Evolutionary conservation across 1,284 basidiomycete species (phyloP).

Genomic region (Papiliotrema laurentii): DNA sequence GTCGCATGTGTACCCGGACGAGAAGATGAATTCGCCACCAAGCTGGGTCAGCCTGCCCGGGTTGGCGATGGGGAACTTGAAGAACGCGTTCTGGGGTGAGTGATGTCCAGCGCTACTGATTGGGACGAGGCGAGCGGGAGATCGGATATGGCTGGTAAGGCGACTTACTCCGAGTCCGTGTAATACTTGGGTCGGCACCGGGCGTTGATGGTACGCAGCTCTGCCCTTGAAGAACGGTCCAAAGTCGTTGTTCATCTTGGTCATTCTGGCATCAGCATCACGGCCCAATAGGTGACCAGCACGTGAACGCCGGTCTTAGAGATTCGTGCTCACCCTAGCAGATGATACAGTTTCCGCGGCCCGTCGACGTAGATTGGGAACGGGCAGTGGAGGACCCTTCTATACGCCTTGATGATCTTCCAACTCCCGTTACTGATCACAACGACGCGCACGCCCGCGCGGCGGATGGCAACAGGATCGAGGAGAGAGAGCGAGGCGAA

Average conservation of each 20-base stretch:
- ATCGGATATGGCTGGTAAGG: background rate
- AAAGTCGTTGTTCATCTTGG: slow-evolving; percentile 36
- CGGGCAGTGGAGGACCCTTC: slow-evolving; percentile 42
- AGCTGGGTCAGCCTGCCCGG: slow-evolving; percentile 43
- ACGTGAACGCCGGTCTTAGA: too few relatives aligned
- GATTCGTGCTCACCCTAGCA: slow-evolving; percentile 31
- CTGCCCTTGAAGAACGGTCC: slow-evolving; percentile 34
- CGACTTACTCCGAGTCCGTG: slow-evolving; percentile 32
- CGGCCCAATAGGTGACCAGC: background rate
- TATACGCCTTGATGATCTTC: slow-evolving; percentile 45
- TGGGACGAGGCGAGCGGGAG: too few relatives aligned
- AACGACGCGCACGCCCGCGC: slow-evolving; percentile 35
- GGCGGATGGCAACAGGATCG: slow-evolving; percentile 33
- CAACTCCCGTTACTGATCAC: slow-evolving; percentile 43
- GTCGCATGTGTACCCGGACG: slow-evolving; percentile 34
- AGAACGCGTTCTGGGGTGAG: slow-evolving; percentile 33
- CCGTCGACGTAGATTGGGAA: slow-evolving; percentile 47
- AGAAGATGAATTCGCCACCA: slow-evolving; percentile 46
- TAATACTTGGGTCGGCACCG: slow-evolving; percentile 32
- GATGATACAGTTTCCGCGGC: slow-evolving; percentile 36
- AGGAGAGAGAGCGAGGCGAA: slow-evolving; percentile 36
- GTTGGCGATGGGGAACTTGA: slow-evolving; percentile 33
- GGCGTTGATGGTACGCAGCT: slow-evolving; percentile 36
- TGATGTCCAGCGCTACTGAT: too few relatives aligned
- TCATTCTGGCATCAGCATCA: slow-evolving; percentile 23